Evolutionary conservation across 2,329 filamentous ascomycete species (phyloP).

Genomic region (Ophiostoma piceae): DNA sequence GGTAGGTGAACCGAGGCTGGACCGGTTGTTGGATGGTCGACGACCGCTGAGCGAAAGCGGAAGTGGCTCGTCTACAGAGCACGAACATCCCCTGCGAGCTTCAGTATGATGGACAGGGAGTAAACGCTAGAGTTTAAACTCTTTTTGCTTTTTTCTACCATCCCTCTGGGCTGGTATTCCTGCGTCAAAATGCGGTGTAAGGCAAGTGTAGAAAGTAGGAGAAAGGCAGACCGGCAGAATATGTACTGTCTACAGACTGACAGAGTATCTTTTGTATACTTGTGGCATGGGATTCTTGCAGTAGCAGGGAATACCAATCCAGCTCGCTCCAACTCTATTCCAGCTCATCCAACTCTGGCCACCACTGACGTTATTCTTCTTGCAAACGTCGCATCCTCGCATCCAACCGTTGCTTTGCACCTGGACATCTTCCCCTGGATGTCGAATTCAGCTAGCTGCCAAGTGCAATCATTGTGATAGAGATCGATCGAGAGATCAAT

Average conservation of each 20-base stretch:
- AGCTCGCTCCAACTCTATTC: not conserved
- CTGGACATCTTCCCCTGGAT: not conserved
- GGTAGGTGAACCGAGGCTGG: not conserved
- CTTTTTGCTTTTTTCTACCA: not conserved
- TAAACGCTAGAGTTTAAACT: not conserved
- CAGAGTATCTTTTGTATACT: not conserved
- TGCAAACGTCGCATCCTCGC: not conserved
- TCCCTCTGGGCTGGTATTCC: not conserved
- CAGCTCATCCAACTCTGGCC: not conserved
- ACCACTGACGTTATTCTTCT: not conserved
- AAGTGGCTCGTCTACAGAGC: not conserved
- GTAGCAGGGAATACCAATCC: not conserved
- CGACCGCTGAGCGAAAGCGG: not conserved
- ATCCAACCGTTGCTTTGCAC: not conserved
- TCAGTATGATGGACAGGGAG: no score
- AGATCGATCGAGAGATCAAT: not conserved
- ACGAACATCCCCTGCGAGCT: no score
- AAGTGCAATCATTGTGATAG: not conserved
- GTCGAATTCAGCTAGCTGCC: not conserved
- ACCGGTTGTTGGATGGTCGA: not conserved
- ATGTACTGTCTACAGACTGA: not conserved
- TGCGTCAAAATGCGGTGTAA: slow-evolving; percentile 10
- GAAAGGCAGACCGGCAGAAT: not conserved
- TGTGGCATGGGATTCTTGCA: not conserved
- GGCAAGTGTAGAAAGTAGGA: not conserved